Base-by-base conservation (phyloP, 1,139 yeast genomes). In the Pichia inconspicua region DNA sequence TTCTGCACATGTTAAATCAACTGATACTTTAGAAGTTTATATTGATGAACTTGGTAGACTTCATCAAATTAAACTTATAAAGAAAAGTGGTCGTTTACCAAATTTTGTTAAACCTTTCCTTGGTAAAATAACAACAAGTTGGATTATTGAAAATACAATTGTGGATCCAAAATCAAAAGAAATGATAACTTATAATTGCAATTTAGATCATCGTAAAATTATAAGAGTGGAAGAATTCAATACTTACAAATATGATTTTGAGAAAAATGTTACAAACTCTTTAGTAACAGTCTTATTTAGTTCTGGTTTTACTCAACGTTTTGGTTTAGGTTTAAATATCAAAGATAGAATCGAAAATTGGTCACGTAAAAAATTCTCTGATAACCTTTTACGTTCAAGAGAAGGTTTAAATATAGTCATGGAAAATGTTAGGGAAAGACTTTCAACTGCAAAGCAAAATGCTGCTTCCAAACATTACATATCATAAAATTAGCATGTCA, bases 1-100 rank as follows among this genome's bases (percentile, higher is more conserved):
- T 62, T 84, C 97, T 38, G 70, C 79, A n/a, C 97, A 92, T 68
- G 97, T 92, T 14, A 70, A 83, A 43, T 83, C 95, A 14, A 82
- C 82, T 39, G 98, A 92, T 63, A 86, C 96, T 2, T 65, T 86
- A 28, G 80, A 80, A 41, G 71, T 71, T 42, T 66, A 70, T 54
- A 72, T 84, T 30, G 90, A 84, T 55, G 61, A 64, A 0, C 66
- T 77, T 15, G 95, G 95, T 22, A 71, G 80, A 47, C 72, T 89
- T 46, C 76, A 80, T 57, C 80, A 87, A 37, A 86, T 95, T 10
- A 75, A 92, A 58, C 68, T 92, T 43, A 80, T 90, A 50, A 77
- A 78, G 55, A 92, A 92, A 62, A 72, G 78, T 1, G 97, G 97
- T 7, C 73, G 88, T 56, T 71, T 90, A 44, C 97, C 97, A 5